A percentile compares a stretch with the other conserved stretches of the same genome.
These are phyloP conservation scores for Tylopilus vinaceipallidus DNA, from an alignment of 768 basidiomycete genomes.

Conservation along the genomic window DNA sequence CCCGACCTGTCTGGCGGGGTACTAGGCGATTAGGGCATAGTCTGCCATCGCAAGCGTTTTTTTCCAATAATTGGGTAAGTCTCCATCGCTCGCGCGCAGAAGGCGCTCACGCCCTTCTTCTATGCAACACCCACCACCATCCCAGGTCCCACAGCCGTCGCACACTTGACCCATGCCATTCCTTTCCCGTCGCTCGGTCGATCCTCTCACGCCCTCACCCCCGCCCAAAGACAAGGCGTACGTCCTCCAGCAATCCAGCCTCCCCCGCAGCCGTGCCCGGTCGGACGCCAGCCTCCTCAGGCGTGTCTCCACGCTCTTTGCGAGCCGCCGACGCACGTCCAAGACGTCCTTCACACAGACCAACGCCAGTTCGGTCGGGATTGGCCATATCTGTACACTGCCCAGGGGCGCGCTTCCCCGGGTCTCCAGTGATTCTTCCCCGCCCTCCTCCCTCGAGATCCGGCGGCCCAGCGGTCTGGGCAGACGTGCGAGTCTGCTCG, in stretches of 20 bases:
- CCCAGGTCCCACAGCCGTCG: neutral
- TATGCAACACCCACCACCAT: slow-evolving; percentile 13
- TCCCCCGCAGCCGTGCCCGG: slow-evolving; percentile 18
- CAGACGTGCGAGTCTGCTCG: slow-evolving; percentile 29
- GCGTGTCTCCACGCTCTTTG: slow-evolving; percentile 30
- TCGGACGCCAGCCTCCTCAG: slow-evolving; percentile 28
- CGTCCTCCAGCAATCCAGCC: slow-evolving; percentile 5
- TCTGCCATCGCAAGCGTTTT: too few species aligned
- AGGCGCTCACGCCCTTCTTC: slow-evolving; percentile 3
- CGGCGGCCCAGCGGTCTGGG: slow-evolving; percentile 33
- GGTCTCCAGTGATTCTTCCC: slow-evolving; percentile 21
- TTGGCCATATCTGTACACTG: slow-evolving; percentile 18
- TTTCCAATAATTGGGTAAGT: slow-evolving; percentile 23
- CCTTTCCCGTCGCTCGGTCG: slow-evolving; percentile 29
- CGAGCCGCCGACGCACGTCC: slow-evolving; percentile 21
- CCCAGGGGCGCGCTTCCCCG: slow-evolving; percentile 17
- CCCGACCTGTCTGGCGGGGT: slow-evolving; percentile 13
- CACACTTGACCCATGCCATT: slow-evolving; percentile 24
- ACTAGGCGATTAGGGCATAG: slow-evolving; percentile 17
- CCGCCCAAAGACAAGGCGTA: slow-evolving; percentile 3
- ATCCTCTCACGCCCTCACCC: slow-evolving; percentile 13
- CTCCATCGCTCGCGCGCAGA: neutral
- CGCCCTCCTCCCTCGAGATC: slow-evolving; percentile 30
- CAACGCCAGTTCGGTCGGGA: slow-evolving; percentile 1
- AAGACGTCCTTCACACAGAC: slow-evolving; percentile 14